phyloP scores from a whole-genome alignment of 1,284 basidiomycete genomes.

The Naganishia liquefaciens region DNA sequence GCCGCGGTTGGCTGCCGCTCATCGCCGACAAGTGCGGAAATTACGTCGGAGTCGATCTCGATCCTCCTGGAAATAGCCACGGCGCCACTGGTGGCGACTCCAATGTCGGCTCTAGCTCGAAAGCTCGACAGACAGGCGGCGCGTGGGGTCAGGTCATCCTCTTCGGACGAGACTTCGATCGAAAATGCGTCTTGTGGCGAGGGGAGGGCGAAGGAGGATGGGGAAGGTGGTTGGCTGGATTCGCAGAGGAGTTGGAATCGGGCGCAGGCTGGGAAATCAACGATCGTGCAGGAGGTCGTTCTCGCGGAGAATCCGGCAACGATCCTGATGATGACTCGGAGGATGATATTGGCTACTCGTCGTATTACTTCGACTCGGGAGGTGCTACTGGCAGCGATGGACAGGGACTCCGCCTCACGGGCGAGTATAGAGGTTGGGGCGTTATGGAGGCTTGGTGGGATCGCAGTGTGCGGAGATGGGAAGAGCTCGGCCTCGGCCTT shows the following conservation, averaged over 20 bases:
- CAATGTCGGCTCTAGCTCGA: neutral
- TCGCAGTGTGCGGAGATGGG: slow-evolving; percentile 78
- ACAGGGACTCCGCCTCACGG: slow-evolving; percentile 66
- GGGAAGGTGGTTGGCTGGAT: slow-evolving; percentile 90
- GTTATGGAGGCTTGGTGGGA: slow-evolving; percentile 90
- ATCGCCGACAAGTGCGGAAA: slow-evolving; percentile 92
- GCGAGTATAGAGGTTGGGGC: slow-evolving; percentile 85
- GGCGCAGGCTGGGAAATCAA: slow-evolving; percentile 84
- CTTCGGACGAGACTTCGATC: slow-evolving; percentile 96
- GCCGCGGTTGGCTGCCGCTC: slow-evolving; percentile 93
- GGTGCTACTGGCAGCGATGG: slow-evolving; percentile 68
- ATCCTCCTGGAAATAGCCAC: slow-evolving; percentile 61
- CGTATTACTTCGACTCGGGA: slow-evolving; percentile 77
- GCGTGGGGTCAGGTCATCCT: slow-evolving; percentile 90
- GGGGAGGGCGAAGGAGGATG: slow-evolving; percentile 90
- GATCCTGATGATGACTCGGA: slow-evolving; percentile 50
- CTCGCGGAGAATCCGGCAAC: slow-evolving; percentile 17
- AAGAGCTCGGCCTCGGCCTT: slow-evolving; percentile 69
- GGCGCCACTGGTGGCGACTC: neutral
- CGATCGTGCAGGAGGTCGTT: slow-evolving; percentile 52
- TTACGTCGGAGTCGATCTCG: slow-evolving; percentile 93
- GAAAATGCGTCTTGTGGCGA: slow-evolving; percentile 89
- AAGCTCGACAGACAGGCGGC: slow-evolving; percentile 56
- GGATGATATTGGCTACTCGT: slow-evolving; percentile 80
- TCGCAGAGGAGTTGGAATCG: slow-evolving; percentile 88